Percentiles rank a stretch among this genome's conserved stretches.
Evolutionary conservation across 768 basidiomycete species (phyloP).

Genomic region (Clavulina sp.): DNA sequence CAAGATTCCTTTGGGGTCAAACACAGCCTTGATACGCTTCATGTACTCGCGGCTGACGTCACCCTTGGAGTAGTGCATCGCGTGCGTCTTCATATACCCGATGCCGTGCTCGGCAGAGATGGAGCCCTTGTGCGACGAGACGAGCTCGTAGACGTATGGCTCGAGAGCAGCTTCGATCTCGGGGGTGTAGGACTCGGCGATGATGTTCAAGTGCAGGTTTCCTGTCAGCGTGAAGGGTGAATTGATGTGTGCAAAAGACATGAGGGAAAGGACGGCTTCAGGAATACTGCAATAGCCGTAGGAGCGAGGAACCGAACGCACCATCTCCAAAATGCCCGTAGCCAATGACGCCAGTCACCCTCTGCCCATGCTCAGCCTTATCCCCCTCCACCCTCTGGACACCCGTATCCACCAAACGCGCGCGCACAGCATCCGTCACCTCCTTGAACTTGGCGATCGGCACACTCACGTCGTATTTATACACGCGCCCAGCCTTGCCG

Average conservation of each 20-base stretch:
- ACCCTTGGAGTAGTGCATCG: slow-evolving; percentile 74
- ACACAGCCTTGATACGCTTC: slow-evolving; percentile 73
- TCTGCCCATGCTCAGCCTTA: slow-evolving; percentile 34
- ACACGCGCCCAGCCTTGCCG: slow-evolving; percentile 84
- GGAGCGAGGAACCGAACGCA: slow-evolving; percentile 25
- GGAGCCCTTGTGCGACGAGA: slow-evolving; percentile 69
- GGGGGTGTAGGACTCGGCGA: slow-evolving; percentile 62
- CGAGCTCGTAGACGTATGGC: slow-evolving; percentile 87
- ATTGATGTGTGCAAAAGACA: background rate
- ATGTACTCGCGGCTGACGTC: slow-evolving; percentile 68
- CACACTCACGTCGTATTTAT: slow-evolving; percentile 93
- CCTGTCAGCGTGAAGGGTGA: slow-evolving; percentile 27
- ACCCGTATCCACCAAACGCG: slow-evolving; percentile 34
- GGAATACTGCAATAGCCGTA: background rate
- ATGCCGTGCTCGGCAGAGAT: slow-evolving; percentile 96
- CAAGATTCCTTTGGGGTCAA: slow-evolving; percentile 85
- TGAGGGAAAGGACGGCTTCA: background rate
- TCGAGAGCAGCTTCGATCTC: slow-evolving; percentile 81
- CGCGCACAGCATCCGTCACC: slow-evolving; percentile 65
- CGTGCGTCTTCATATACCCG: slow-evolving; percentile 87
- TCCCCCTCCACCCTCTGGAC: slow-evolving; percentile 44
- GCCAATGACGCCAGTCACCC: slow-evolving; percentile 70
- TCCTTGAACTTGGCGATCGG: slow-evolving; percentile 74
- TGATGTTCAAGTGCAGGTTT: slow-evolving; percentile 84
- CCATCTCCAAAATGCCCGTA: slow-evolving; percentile 98